Base-by-base conservation (phyloP, 345 rosid species). In the Corymbia maculata region DNA sequence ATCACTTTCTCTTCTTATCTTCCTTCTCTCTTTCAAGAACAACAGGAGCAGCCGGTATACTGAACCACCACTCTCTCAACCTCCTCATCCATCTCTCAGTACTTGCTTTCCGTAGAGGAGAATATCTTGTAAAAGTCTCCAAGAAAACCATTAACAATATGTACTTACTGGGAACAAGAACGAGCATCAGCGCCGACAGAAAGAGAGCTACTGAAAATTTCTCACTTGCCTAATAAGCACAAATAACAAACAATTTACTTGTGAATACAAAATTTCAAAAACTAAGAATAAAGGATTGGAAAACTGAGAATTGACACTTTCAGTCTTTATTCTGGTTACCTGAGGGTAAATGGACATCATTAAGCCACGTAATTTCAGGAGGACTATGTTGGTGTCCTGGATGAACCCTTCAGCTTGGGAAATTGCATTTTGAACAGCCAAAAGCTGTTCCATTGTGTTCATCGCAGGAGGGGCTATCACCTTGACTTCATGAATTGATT, bases 51-150 rank as follows among this genome's bases (percentile, higher is more conserved):
- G 99, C 99, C 0, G 98, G 99, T 89, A 96, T 93, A 91, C 99
- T 96, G 92, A 95, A 96, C 99, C 99, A 98, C 98, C 99, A 98
- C 87, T 97, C 99, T 89, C 94, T 95, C 91, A 96, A 70, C 91
- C 99, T 94, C 92, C 99, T 94, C 90, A 90, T 88, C 90, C 92
- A 91, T 92, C 96, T 93, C 88, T 96, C 99, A 0, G 95, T 94
- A 93, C 94, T 94, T 16, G 92, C 95, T 92, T 89, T 94, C 88
- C 99, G 92, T 15, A 91, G 93, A 4, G 97, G 99, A 3, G 99
- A 98, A 90, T 95, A 95, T 87, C 95, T 92, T 6, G 99, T 98
- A 91, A 93, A 98, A 19, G 86, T 88, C 94, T 98, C 99, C 90
- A 95, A 61, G 89, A 96, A 94, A 36, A 87, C 64, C 51, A 95